Conservation (phyloP, 1,139 yeast genomes). For the Candida mesenterica region DNA sequence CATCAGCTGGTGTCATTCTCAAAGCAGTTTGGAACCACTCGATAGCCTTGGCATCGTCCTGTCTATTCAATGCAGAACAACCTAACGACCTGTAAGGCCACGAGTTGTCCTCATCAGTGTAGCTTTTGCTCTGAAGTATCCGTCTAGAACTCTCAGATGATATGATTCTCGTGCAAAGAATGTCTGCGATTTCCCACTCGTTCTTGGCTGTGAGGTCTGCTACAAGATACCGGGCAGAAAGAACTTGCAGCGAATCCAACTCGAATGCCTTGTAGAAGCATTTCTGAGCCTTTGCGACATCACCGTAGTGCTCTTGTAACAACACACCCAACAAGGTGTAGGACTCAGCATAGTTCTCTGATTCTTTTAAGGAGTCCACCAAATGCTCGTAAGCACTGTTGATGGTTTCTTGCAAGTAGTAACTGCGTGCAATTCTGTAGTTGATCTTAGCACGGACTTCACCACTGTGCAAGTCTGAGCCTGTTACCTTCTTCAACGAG, state of each 20-base stretch:
- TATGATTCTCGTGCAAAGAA: constrained; percentile 62
- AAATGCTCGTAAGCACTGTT: constrained; percentile 48
- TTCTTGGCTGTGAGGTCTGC: constrained; percentile 59
- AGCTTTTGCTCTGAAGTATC: constrained; percentile 38
- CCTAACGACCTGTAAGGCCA: constrained; percentile 95
- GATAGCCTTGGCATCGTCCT: constrained; percentile 76
- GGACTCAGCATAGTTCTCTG: constrained; percentile 67
- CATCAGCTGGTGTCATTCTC: constrained; percentile 63
- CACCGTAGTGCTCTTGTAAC: constrained; percentile 57
- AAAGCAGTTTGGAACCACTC: constrained; percentile 88
- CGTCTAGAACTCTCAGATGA: constrained; percentile 62
- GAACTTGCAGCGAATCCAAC: constrained; percentile 70
- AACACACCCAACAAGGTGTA: constrained; percentile 78
- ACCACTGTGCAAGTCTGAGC: constrained; percentile 49
- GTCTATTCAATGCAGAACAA: constrained; percentile 67
- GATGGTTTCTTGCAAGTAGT: constrained; percentile 31
- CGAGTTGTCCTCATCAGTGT: constrained; percentile 33
- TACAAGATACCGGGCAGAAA: constrained; percentile 73
- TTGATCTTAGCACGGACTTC: constrained; percentile 57
- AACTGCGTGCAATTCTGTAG: constrained; percentile 75
- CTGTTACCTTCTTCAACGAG: constrained; percentile 45
- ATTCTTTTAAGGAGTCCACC: constrained; percentile 61
- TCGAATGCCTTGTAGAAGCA: constrained; percentile 92
- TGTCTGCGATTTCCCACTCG: constrained; percentile 87
- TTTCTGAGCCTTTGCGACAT: constrained; percentile 69